These are phyloP conservation scores for Alloteropsis semialata DNA, from an alignment of 176 grass and related monocot species.

Conservation along the genomic window DNA sequence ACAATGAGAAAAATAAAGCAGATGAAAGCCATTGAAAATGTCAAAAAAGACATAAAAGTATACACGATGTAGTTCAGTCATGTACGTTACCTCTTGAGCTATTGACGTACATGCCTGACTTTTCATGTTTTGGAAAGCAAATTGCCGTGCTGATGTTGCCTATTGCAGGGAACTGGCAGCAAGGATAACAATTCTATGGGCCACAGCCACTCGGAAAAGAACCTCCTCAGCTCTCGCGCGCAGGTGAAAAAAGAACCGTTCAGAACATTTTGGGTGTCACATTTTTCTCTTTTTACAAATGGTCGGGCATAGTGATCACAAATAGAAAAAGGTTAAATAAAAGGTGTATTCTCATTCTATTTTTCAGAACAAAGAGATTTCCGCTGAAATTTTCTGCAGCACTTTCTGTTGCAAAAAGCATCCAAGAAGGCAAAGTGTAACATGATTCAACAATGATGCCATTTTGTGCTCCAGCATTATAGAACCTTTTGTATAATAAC, in stretches of 20 bases:
- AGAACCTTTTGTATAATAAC: conserved; percentile 12
- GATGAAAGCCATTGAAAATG: not conserved
- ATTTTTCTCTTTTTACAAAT: conserved; percentile 19
- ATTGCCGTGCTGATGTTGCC: not conserved
- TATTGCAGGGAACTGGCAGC: not conserved
- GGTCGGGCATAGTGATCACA: conserved; percentile 24
- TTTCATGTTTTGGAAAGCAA: conserved; percentile 2
- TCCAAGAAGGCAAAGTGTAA: conserved; percentile 2
- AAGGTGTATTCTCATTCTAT: not conserved
- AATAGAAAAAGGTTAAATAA: not conserved
- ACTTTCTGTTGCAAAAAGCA: conserved; percentile 1
- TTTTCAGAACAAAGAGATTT: conserved; percentile 18
- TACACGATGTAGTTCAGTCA: not conserved
- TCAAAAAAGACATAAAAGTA: conserved; percentile 1
- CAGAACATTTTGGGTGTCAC: not conserved
- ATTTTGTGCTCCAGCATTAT: conserved; percentile 1
- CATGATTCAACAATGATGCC: conserved; percentile 26
- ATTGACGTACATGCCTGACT: not conserved
- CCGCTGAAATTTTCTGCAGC: not conserved
- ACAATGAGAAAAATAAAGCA: conserved; percentile 13
- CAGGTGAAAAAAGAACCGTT: conserved; percentile 8
- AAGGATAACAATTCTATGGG: not conserved
- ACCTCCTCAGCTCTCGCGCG: conserved; percentile 8
- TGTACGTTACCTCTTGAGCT: not conserved
- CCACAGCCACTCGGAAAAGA: conserved; percentile 15